These are phyloP conservation scores for Neurospora crassa DNA, from an alignment of 2,329 filamentous ascomycete genomes.

Conservation along the genomic window DNA sequence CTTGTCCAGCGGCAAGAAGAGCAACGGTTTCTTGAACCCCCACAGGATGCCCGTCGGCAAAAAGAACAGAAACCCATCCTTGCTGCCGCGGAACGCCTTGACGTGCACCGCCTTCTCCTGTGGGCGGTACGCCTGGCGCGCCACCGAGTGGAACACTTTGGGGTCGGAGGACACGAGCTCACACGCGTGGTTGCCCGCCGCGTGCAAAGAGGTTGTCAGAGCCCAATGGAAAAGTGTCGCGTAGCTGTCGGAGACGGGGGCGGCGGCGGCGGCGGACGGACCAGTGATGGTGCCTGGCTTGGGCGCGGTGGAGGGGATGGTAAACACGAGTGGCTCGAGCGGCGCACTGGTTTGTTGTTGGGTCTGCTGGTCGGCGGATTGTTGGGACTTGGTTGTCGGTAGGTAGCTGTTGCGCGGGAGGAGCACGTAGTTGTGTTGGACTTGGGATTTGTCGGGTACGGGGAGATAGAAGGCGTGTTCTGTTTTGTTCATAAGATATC, in stretches of 20 bases:
- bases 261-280: conserved; percentile 36
- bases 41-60: conserved; percentile 57
- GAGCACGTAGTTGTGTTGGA: conserved; percentile 57
- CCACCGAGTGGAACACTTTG: conserved; percentile 46
- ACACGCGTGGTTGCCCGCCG: conserved; percentile 33
- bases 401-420: conserved; percentile 48
- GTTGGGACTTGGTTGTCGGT: conserved; percentile 16
- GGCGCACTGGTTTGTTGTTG: conserved; percentile 24
- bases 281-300: conserved; percentile 50
- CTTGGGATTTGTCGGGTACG: conserved; percentile 54
- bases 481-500: conserved; percentile 18
- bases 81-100: conserved; percentile 56
- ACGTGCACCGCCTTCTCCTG: conserved; percentile 56
- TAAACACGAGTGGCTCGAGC: conserved; percentile 55
- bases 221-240: conserved; percentile 53
- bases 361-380: conserved; percentile 26
- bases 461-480: conserved; percentile 56
- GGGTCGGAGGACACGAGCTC: conserved; percentile 44
- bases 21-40: conserved; percentile 60
- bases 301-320: conserved; percentile 47
- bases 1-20: conserved; percentile 52
- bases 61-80: conserved; percentile 61
- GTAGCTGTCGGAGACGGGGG: conserved; percentile 49
- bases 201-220: conserved; percentile 40
- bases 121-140: conserved; percentile 48